phyloP scores from a whole-genome alignment of 768 basidiomycete genomes.

The Dentipellis fragilis region DNA sequence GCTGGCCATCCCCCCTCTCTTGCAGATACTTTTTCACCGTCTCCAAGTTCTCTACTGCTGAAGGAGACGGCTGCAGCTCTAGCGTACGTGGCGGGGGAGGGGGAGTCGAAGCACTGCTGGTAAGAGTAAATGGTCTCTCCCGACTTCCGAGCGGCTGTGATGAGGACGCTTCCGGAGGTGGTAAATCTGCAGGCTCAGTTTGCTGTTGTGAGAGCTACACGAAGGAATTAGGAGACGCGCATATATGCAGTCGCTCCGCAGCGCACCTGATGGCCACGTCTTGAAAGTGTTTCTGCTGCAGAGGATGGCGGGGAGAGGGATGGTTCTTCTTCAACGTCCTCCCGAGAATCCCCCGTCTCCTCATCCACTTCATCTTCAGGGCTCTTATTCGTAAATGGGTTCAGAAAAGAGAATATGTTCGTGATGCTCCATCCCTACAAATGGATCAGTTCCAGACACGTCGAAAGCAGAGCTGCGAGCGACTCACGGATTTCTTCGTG shows the following conservation, averaged over 20 bases:
- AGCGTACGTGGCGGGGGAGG: conserved; percentile 6
- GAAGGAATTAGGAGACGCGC: background rate
- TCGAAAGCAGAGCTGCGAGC: background rate
- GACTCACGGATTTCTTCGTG: conserved; percentile 40
- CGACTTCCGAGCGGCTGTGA: background rate
- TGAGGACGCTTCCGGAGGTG: background rate
- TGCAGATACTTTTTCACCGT: conserved; percentile 38
- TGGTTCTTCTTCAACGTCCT: conserved; percentile 3
- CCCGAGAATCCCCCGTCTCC: conserved; percentile 1
- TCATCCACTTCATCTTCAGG: conserved; percentile 10
- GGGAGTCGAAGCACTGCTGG: conserved; percentile 8
- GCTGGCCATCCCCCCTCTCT: conserved; percentile 31
- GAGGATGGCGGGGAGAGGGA: background rate
- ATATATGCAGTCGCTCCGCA: background rate
- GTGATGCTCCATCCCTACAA: conserved; percentile 39
- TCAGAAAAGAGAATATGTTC: conserved; percentile 39
- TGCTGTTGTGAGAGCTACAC: conserved; percentile 1
- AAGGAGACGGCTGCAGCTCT: conserved; percentile 11
- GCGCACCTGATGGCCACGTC: conserved; percentile 11
- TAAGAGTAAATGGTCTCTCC: conserved; percentile 4
- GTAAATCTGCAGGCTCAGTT: background rate
- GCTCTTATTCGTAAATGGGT: conserved; percentile 29
- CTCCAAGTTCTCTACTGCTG: conserved; percentile 35
- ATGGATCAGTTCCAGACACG: conserved; percentile 3
- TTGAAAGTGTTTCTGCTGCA: conserved; percentile 13